Evolutionary conservation across 345 rosid genomes (phyloP).

Genomic region (Mercurialis annua): DNA sequence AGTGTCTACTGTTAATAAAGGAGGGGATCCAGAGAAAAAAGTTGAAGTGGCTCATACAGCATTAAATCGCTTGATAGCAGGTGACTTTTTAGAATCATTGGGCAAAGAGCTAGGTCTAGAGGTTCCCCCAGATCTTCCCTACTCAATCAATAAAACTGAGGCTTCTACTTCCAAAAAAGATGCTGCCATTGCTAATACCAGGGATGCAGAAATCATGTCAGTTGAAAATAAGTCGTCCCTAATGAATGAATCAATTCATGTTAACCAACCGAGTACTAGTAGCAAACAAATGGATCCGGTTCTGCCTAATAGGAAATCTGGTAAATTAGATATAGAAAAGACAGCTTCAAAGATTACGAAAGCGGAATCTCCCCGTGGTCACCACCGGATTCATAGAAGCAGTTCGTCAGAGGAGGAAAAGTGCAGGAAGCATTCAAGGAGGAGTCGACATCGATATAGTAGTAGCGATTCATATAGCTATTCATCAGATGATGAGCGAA

Average conservation of each 20-base stretch:
- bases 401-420: constrained; percentile 60
- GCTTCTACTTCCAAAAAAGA: constrained; percentile 28
- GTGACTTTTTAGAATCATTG: constrained; percentile 85
- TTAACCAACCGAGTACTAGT: constrained; percentile 11
- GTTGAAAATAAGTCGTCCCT: constrained; percentile 19
- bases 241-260: constrained; percentile 19
- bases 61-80: constrained; percentile 83
- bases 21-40: constrained; percentile 60
- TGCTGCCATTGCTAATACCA: constrained; percentile 17
- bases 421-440: constrained; percentile 43
- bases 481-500: constrained; percentile 45
- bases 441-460: constrained; percentile 33
- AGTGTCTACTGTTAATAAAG: constrained; percentile 26
- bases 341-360: constrained; percentile 31
- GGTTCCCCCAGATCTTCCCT: constrained; percentile 70
- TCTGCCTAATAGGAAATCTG: constrained; percentile 27
- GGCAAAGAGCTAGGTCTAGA: constrained; percentile 96
- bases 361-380: constrained; percentile 27
- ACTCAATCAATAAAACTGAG: constrained; percentile 27
- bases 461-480: constrained; percentile 57
- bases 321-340: constrained; percentile 9
- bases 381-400: constrained; percentile 22
- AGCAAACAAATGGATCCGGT: constrained; percentile 15
- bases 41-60: constrained; percentile 70
- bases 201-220: constrained; percentile 18